These are phyloP conservation scores for Dalbergia cultrata DNA, from an alignment of 306 rosid genomes.

Conservation along the genomic window DNA sequence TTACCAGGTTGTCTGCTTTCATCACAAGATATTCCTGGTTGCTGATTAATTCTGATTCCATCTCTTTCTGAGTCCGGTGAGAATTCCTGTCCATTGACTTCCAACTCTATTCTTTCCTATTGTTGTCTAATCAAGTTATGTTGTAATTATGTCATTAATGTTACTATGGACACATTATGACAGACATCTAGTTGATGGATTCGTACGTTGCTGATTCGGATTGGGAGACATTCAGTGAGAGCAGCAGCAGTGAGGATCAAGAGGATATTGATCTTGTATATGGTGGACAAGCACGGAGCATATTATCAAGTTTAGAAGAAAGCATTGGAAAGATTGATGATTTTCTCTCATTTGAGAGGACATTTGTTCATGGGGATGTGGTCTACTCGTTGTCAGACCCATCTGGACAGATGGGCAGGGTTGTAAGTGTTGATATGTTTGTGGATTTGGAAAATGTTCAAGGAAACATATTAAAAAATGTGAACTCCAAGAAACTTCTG, in stretches of 20 bases:
- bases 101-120: slow-evolving; percentile 33
- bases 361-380: slow-evolving; percentile 82
- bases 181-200: slow-evolving; percentile 76
- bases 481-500: slow-evolving; percentile 69
- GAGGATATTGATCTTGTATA: slow-evolving; percentile 71
- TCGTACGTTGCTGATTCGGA: slow-evolving; percentile 69
- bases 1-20: slow-evolving; percentile 34
- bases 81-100: slow-evolving; percentile 32
- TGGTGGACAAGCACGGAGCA: slow-evolving; percentile 85
- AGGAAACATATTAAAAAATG: slow-evolving; percentile 70
- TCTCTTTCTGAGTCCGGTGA: slow-evolving; percentile 41
- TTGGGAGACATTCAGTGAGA: slow-evolving; percentile 86
- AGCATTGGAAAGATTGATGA: slow-evolving; percentile 93
- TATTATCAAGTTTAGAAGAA: slow-evolving; percentile 89
- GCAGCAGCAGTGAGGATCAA: slow-evolving; percentile 82
- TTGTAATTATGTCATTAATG: slow-evolving; percentile 34
- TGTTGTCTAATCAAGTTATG: slow-evolving; percentile 33
- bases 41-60: slow-evolving; percentile 44
- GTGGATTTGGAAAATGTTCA: slow-evolving; percentile 79
- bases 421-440: slow-evolving; percentile 66
- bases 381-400: slow-evolving; percentile 73
- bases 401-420: slow-evolving; percentile 91
- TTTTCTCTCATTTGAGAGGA: slow-evolving; percentile 87
- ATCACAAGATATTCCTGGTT: slow-evolving; percentile 30
- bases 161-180: slow-evolving; percentile 36